Evolutionary conservation across 257 asterid species (phyloP), one percentile per base, ranked within the genome.

Genomic region (Mitragyna speciosa): DNA sequence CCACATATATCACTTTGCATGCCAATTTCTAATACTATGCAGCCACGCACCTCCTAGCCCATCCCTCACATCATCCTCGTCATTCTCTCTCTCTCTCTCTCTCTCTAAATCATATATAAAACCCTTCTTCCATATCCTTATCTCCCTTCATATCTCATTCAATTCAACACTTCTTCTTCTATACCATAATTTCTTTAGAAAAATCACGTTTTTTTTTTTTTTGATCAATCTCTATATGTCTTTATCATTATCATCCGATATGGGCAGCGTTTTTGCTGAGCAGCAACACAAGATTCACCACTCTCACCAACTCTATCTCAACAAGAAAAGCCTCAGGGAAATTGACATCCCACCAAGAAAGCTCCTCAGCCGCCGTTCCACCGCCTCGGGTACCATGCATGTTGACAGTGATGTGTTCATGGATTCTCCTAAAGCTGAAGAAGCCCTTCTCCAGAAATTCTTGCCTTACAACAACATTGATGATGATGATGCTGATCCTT

Each of bases 41-140:
- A 82, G 99, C 96, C 99, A 92, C 97, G 99, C 97, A 91, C 73
- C 91, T 64, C 75, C 77, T 71, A 24, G 82, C 95, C 97, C 97
- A 90, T 91, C 79, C 92, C 90, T 83, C 88, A 86, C 90, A 76
- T 90, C 76, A 83, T 89, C 96, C 92, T 87, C 88, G 88, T 90
- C 93, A 86, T 64, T 41, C 76, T 58, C 11, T 45, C 48, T 10
- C 5, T 33, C 39, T 17, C 12, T 17, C 17, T 9, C 14, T 15
- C 9, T 12, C 28, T 7, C 14, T 4, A 0, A 45, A 47, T n/a
- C 31, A 7, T 65, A 66, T 65, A 79, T 72, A 79, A 61, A 33
- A 33, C 20, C 74, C 66, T 54, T 74, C 51, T 59, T 72, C n/a
- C 19, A 26, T 11, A 11, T 63, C 36, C 12, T 26, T 63, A 11